A percentile compares a stretch with the other conserved stretches of the same genome.
These are phyloP conservation scores for Amniculicola lignicola DNA, from an alignment of 495 filamentous ascomycete genomes.

Conservation along the genomic window DNA sequence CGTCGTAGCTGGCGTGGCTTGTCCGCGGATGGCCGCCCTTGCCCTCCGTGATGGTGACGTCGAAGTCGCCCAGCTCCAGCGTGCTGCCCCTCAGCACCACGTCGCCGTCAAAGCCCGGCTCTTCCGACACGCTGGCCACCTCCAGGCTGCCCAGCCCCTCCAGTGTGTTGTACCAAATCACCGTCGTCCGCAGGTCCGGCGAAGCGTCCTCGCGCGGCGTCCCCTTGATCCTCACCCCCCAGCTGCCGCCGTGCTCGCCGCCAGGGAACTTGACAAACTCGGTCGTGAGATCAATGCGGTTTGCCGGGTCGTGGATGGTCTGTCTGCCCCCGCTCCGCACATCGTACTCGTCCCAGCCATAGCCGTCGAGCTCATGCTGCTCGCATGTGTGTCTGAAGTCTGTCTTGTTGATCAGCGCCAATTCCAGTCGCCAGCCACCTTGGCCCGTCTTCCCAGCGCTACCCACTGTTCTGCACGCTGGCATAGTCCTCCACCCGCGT, in stretches of 20 bases:
- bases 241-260: conserved; percentile 82
- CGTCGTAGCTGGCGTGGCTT: conserved; percentile 60
- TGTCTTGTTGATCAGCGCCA: too few relatives aligned
- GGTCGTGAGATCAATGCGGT: conserved; percentile 84
- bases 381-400: conserved; percentile 93
- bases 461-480: conserved; percentile 75
- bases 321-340: conserved; percentile 80
- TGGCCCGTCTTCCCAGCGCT: not conserved
- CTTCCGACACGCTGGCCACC: conserved; percentile 51
- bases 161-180: conserved; percentile 76
- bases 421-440: too few relatives aligned
- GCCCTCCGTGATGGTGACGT: conserved; percentile 70
- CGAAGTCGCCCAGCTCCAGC: conserved; percentile 76
- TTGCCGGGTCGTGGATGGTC: conserved; percentile 83
- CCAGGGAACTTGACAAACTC: conserved; percentile 91
- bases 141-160: conserved; percentile 72
- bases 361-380: conserved; percentile 92
- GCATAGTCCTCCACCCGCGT: conserved; percentile 76
- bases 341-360: conserved; percentile 97
- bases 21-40: conserved; percentile 56
- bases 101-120: conserved; percentile 62
- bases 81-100: conserved; percentile 75
- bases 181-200: conserved; percentile 64
- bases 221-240: conserved; percentile 86
- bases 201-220: conserved; percentile 66